A percentile compares a stretch with the other conserved stretches of the same genome.
Evolutionary conservation across 495 filamentous ascomycete genomes (phyloP).

Genomic region (Trypethelium eluteriae): DNA sequence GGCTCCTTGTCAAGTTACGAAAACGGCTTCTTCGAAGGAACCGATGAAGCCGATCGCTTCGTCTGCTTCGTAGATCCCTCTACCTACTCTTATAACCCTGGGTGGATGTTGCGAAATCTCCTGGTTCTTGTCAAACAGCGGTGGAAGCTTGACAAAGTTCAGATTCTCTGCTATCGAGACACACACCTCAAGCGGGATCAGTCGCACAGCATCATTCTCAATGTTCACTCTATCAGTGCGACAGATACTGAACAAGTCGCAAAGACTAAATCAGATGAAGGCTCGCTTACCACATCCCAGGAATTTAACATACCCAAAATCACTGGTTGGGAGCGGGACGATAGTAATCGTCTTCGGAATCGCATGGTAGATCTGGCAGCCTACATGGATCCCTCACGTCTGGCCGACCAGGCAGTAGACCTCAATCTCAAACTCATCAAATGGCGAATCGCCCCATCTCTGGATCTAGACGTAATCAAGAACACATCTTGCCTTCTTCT

Average conservation of each 20-base stretch:
- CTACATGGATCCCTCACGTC: conserved; percentile 78
- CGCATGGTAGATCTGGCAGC: conserved; percentile 72
- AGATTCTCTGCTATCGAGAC: conserved; percentile 87
- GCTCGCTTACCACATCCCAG: conserved; percentile 20
- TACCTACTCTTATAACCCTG: conserved; percentile 74
- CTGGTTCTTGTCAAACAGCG: conserved; percentile 76
- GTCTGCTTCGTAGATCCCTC: conserved; percentile 88
- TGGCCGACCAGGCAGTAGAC: conserved; percentile 94
- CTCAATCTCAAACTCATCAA: conserved; percentile 97
- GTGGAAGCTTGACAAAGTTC: conserved; percentile 67
- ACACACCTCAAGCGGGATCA: conserved; percentile 65
- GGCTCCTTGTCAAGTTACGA: conserved; percentile 71
- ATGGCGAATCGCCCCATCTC: conserved; percentile 84
- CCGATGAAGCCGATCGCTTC: conserved; percentile 61
- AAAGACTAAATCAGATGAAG: conserved; percentile 22
- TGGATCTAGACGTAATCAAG: conserved; percentile 85
- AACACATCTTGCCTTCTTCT: conserved; percentile 84
- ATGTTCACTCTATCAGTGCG: conserved; percentile 48
- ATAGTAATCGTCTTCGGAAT: conserved; percentile 62
- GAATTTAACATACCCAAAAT: conserved; percentile 63
- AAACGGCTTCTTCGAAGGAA: conserved; percentile 71
- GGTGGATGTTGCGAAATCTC: conserved; percentile 89
- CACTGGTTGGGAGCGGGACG: conserved; percentile 90
- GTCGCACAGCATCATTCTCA: conserved; percentile 69
- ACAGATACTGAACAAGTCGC: conserved; percentile 17